phyloP scores from a whole-genome alignment of 1,139 yeast genomes.

The Zygoascus sp. region DNA sequence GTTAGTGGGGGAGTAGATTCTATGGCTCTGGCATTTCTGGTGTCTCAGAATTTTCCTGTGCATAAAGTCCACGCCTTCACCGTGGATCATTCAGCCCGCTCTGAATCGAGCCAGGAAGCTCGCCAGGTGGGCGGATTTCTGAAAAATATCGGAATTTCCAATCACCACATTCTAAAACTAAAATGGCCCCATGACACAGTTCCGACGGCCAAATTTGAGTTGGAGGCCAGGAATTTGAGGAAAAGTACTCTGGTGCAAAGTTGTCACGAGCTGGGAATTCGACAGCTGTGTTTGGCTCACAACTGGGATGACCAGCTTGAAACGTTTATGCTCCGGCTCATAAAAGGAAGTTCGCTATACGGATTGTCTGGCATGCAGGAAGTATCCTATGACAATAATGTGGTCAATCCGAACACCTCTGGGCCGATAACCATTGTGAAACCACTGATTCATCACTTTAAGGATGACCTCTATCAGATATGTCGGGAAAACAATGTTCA shows the following conservation, averaged over 20 bases:
- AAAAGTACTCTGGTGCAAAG: constrained; percentile 41
- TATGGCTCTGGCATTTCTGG: constrained; percentile 55
- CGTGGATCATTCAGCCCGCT: constrained; percentile 54
- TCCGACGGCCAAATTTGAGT: constrained; percentile 23
- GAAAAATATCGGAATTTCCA: constrained; percentile 40
- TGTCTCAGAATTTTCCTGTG: constrained; percentile 12
- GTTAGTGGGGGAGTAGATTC: constrained; percentile 84
- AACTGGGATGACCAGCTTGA: constrained; percentile 70
- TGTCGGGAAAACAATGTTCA: constrained; percentile 40
- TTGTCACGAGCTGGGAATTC: constrained; percentile 35
- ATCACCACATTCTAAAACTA: constrained; percentile 38
- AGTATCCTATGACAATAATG: constrained; percentile 19
- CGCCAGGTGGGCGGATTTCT: constrained; percentile 37
- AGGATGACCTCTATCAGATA: constrained; percentile 44
- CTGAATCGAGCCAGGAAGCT: constrained; percentile 49
- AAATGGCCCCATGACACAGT: constrained; percentile 29
- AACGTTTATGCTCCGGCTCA: constrained; percentile 56
- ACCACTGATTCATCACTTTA: constrained; percentile 50
- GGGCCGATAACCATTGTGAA: constrained; percentile 34
- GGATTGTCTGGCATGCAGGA: constrained; percentile 49
- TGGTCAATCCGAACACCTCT: constrained; percentile 23
- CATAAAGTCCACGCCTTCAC: constrained; percentile 46
- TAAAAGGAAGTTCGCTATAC: constrained; percentile 51
- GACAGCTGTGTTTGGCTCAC: constrained; percentile 56
- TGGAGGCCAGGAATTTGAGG: constrained; percentile 42